phyloP scores from a whole-genome alignment of 2,329 filamentous ascomycete species.

The Fusarium verrucosum region DNA sequence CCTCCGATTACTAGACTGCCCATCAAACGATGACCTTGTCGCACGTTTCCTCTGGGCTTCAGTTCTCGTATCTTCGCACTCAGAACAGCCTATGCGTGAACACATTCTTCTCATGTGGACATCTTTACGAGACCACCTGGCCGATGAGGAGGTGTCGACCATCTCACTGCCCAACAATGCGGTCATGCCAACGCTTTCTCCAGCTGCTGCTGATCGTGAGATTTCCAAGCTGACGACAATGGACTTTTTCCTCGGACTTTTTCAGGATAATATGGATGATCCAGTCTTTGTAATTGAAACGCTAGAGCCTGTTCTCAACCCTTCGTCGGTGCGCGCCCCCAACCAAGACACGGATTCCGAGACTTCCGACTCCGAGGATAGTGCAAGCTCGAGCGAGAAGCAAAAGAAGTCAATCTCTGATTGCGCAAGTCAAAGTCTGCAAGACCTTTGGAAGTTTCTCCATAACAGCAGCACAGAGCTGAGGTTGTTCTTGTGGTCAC shows the following conservation, averaged over 20 bases:
- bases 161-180: slow-evolving; percentile 83
- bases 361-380: slow-evolving; percentile 24
- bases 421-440: slow-evolving; percentile 65
- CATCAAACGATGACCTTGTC: slow-evolving; percentile 52
- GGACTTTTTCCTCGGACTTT: slow-evolving; percentile 93
- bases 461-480: slow-evolving; percentile 83
- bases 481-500: slow-evolving; percentile 87
- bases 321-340: slow-evolving; percentile 62
- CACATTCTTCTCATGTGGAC: slow-evolving; percentile 68
- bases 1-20: slow-evolving; percentile 50
- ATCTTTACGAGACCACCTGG: slow-evolving; percentile 63
- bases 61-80: slow-evolving; percentile 62
- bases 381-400: slow-evolving; percentile 21
- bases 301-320: slow-evolving; percentile 89
- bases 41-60: slow-evolving; percentile 68
- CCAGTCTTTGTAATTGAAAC: slow-evolving; percentile 88
- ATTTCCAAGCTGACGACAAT: slow-evolving; percentile 93
- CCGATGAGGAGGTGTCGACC: slow-evolving; percentile 52
- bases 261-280: slow-evolving; percentile 82
- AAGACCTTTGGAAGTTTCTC: slow-evolving; percentile 87
- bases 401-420: slow-evolving; percentile 57
- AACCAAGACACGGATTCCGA: slow-evolving; percentile 24
- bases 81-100: slow-evolving; percentile 63
- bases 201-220: slow-evolving; percentile 85
- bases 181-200: slow-evolving; percentile 87